Conservation (phyloP, 768 basidiomycete genomes). For the Collybia mongolica region DNA sequence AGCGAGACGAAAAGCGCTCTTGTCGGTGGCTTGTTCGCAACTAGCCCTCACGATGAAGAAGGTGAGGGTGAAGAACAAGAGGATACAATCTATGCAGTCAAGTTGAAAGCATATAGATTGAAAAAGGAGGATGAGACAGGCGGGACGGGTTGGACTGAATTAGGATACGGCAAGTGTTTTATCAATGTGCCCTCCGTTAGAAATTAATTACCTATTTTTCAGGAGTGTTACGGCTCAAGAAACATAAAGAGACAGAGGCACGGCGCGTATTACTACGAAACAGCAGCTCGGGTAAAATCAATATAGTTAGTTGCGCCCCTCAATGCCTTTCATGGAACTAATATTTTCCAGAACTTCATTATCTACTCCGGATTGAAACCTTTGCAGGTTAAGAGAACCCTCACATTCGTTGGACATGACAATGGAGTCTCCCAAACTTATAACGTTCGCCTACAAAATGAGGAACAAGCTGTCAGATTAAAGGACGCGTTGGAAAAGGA, state of each 20-base stretch:
- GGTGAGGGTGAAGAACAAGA: slow-evolving; percentile 85
- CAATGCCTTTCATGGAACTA: background rate
- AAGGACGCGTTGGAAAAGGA: slow-evolving; percentile 64
- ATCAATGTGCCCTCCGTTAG: too few relatives aligned
- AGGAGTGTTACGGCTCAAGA: slow-evolving; percentile 75
- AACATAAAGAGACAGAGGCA: slow-evolving; percentile 58
- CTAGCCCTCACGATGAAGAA: slow-evolving; percentile 59
- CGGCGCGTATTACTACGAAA: slow-evolving; percentile 71
- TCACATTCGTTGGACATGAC: slow-evolving; percentile 74
- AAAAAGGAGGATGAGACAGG: slow-evolving; percentile 42
- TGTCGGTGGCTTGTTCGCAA: slow-evolving; percentile 14
- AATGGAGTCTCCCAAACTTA: slow-evolving; percentile 57
- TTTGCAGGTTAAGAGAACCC: slow-evolving; percentile 45
- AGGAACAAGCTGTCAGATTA: slow-evolving; percentile 54
- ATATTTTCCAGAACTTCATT: slow-evolving; percentile 63
- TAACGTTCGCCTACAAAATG: slow-evolving; percentile 58
- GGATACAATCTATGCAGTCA: slow-evolving; percentile 57
- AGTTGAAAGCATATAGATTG: slow-evolving; percentile 63
- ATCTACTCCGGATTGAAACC: slow-evolving; percentile 59
- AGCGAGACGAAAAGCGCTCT: too few relatives aligned
- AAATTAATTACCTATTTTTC: background rate
- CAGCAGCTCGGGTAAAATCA: slow-evolving; percentile 71
- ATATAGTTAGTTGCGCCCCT: slow-evolving; percentile 50
- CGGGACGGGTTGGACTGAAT: slow-evolving; percentile 57
- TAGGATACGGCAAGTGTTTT: slow-evolving; percentile 59